A percentile compares a stretch with the other conserved stretches of the same genome.
These are phyloP conservation scores for Coemansia sp. DNA, from an alignment of 192 early-diverging fungal species.

Conservation along the genomic window DNA sequence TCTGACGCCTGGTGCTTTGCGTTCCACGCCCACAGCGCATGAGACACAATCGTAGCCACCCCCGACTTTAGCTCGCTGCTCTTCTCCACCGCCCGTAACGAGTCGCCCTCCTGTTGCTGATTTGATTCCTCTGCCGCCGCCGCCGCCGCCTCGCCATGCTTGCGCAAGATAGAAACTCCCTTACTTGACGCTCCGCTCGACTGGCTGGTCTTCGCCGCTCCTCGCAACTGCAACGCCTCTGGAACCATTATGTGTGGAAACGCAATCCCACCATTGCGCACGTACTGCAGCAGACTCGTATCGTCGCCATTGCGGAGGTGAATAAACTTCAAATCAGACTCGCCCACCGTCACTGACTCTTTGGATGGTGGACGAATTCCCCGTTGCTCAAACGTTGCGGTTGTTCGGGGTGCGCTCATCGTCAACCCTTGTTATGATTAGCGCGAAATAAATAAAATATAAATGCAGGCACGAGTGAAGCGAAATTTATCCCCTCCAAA, in stretches of 20 bases:
- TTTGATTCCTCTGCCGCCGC: neutral
- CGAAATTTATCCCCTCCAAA: neutral
- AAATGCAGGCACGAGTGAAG: conserved; percentile 1
- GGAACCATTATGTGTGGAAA: conserved; percentile 58
- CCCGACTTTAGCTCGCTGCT: neutral
- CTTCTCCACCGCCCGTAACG: neutral
- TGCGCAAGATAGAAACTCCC: conserved; percentile 7
- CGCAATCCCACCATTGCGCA: conserved; percentile 42
- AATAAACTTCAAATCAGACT: conserved; percentile 45
- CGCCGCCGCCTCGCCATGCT: neutral
- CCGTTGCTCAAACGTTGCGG: conserved; percentile 34
- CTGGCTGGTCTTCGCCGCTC: neutral
- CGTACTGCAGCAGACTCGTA: conserved; percentile 36
- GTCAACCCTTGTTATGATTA: neutral
- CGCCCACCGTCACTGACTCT: conserved; percentile 47
- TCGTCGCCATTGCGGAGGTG: conserved; percentile 40
- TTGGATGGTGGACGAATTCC: conserved; percentile 43
- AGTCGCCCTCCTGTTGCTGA: neutral
- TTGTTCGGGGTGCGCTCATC: conserved; percentile 27
- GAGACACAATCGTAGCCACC: conserved; percentile 5
- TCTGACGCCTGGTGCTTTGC: conserved; percentile 32
- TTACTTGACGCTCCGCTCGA: neutral
- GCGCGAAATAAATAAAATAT: conserved; percentile 1
- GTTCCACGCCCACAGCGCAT: conserved; percentile 43
- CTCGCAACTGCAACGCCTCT: conserved; percentile 31